phyloP scores from a whole-genome alignment of 1,284 basidiomycete genomes.

The Sphagnurus paluster region DNA sequence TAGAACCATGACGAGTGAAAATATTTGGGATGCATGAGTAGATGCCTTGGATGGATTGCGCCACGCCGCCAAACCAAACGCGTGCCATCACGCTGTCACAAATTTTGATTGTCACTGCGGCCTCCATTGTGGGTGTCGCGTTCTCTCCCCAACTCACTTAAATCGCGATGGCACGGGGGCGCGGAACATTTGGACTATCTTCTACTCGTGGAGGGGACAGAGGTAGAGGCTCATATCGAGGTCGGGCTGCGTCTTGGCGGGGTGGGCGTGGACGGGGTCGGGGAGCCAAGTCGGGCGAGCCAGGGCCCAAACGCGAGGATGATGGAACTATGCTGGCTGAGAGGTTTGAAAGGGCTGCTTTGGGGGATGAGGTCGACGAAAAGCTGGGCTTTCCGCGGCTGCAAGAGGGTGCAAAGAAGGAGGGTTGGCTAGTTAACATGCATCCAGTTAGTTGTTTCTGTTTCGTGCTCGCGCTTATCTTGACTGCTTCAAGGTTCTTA shows the following conservation, averaged over 20 bases:
- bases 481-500: slow-evolving; percentile 58
- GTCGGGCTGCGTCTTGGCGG: slow-evolving; percentile 45
- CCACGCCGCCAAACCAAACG: too few relatives aligned
- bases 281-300: slow-evolving; percentile 42
- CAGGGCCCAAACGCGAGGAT: slow-evolving; percentile 72
- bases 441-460: slow-evolving; percentile 75
- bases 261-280: slow-evolving; percentile 60
- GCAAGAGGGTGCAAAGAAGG: slow-evolving; percentile 70
- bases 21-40: too few relatives aligned
- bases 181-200: slow-evolving; percentile 39
- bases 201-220: slow-evolving; percentile 33
- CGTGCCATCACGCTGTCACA: slow-evolving; percentile 14
- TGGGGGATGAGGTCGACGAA: slow-evolving; percentile 89
- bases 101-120: neutral
- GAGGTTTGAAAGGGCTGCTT: slow-evolving; percentile 74
- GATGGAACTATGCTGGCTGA: slow-evolving; percentile 85
- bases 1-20: too few relatives aligned
- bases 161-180: slow-evolving; percentile 36
- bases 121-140: neutral
- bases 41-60: too few relatives aligned
- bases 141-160: neutral
- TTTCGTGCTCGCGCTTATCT: slow-evolving; percentile 3
- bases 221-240: slow-evolving; percentile 44
- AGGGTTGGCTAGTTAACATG: slow-evolving; percentile 99
- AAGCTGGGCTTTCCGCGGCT: slow-evolving; percentile 86